phyloP scores from a whole-genome alignment of 805 yeast species.

The Kodamaea nitidulidarum region DNA sequence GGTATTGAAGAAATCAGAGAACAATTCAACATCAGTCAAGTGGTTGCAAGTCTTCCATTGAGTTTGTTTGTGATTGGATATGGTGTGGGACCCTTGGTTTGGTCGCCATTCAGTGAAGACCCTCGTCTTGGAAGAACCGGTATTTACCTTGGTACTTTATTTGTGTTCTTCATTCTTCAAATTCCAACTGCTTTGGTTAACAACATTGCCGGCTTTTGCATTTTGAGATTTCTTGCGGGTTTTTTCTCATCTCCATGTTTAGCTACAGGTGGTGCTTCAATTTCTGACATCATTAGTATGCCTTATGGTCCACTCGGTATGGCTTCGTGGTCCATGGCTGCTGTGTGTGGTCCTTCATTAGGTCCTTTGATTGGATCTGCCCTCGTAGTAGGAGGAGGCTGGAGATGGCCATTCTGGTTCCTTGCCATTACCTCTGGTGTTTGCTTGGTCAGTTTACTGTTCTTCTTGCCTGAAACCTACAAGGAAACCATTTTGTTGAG shows the following conservation, averaged over 20 bases:
- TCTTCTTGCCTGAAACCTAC: slow-evolving; percentile 47
- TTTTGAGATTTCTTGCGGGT: slow-evolving; percentile 52
- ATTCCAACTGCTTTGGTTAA: slow-evolving; percentile 51
- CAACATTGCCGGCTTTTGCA: slow-evolving; percentile 48
- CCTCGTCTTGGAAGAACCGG: slow-evolving; percentile 51
- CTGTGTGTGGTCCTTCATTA: slow-evolving; percentile 50
- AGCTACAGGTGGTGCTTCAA: slow-evolving; percentile 51
- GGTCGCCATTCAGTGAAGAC: slow-evolving; percentile 57
- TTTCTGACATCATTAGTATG: slow-evolving; percentile 45
- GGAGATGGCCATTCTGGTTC: slow-evolving; percentile 58
- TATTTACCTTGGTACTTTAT: slow-evolving; percentile 44
- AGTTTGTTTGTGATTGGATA: slow-evolving; percentile 56
- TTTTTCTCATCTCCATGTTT: slow-evolving; percentile 47
- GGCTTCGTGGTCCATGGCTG: slow-evolving; percentile 51
- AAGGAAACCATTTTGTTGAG: slow-evolving; percentile 42
- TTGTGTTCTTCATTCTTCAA: slow-evolving; percentile 48
- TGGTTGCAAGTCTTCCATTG: slow-evolving; percentile 48
- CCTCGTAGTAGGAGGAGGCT: slow-evolving; percentile 40
- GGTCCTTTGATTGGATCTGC: slow-evolving; percentile 56
- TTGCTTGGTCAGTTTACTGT: slow-evolving; percentile 30
- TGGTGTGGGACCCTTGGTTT: slow-evolving; percentile 56
- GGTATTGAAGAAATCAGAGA: slow-evolving; percentile 41
- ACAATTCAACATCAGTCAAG: slow-evolving; percentile 43
- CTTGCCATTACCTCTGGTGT: slow-evolving; percentile 39
- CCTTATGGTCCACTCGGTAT: slow-evolving; percentile 45